A percentile compares a stretch with the other conserved stretches of the same genome.
These are phyloP conservation scores for Lepidium aucheri DNA, from an alignment of 345 rosid genomes.

Conservation along the genomic window DNA sequence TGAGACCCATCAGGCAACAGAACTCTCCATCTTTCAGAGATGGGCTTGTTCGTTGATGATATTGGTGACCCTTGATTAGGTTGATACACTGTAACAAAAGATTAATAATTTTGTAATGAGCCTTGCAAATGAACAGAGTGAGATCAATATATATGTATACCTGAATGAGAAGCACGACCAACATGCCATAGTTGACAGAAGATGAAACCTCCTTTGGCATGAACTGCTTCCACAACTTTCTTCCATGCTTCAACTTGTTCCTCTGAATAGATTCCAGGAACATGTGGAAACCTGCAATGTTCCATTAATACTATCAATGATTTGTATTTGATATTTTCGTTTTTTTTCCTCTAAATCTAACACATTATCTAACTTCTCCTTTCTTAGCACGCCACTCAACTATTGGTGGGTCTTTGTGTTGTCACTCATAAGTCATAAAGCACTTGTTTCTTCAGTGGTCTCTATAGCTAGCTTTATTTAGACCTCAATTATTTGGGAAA, in stretches of 20 bases:
- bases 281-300: conserved; percentile 55
- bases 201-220: conserved; percentile 63
- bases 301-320: too few species aligned
- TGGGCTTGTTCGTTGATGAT: conserved; percentile 55
- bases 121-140: background rate
- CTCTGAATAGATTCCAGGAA: conserved; percentile 77
- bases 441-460: background rate
- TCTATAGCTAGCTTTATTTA: too few species aligned
- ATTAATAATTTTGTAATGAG: background rate
- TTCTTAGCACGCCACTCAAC: background rate
- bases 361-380: background rate
- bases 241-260: conserved; percentile 90
- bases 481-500: too few species aligned
- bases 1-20: conserved; percentile 54
- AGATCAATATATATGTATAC: conserved; percentile 15
- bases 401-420: background rate
- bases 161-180: conserved; percentile 77
- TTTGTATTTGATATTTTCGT: too few species aligned
- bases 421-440: background rate
- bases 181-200: conserved; percentile 95
- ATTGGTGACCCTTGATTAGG: conserved; percentile 66
- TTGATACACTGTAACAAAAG: conserved; percentile 48
- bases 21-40: conserved; percentile 61
- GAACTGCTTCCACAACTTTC: conserved; percentile 66
- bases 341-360: too few species aligned